phyloP scores from a whole-genome alignment of 208 protist genomes.

The Trichomonas vaginalis region DNA sequence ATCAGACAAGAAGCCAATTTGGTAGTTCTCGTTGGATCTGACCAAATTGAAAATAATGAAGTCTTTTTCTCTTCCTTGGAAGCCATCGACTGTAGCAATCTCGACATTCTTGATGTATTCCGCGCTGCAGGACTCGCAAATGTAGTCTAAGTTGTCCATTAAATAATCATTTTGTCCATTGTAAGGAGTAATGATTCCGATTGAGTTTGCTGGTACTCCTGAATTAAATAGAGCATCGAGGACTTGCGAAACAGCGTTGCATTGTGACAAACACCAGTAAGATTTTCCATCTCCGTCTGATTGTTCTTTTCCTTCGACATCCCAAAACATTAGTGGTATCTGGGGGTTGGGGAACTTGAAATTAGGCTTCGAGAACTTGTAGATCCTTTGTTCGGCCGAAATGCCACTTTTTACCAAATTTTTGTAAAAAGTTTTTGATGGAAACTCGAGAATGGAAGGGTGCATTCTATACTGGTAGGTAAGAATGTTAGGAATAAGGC shows the following conservation, averaged over 20 bases:
- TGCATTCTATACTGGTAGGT: conserved; percentile 33
- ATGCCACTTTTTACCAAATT: background rate
- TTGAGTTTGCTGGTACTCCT: background rate
- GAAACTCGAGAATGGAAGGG: conserved; percentile 7
- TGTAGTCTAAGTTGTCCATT: background rate
- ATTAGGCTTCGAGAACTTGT: background rate
- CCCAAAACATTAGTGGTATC: background rate
- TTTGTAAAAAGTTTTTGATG: conserved; percentile 24
- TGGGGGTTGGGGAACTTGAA: background rate
- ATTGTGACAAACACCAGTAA: background rate
- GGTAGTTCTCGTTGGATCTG: background rate
- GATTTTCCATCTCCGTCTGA: background rate
- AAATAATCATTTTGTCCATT: background rate
- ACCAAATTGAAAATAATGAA: conserved; percentile 33
- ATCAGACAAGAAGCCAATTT: conserved; percentile 63
- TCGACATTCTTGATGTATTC: conserved; percentile 1
- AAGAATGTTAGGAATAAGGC: conserved; percentile 46
- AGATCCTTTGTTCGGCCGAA: background rate
- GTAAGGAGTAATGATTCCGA: background rate
- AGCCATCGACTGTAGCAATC: conserved; percentile 30
- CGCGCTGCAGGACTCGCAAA: background rate
- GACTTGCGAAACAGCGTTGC: background rate
- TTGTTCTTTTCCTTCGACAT: background rate
- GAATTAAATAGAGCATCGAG: background rate
- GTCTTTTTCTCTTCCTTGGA: conserved; percentile 42